Base-by-base conservation (phyloP, 2,329 filamentous ascomycete genomes). In the Exserohilum rostratum region DNA sequence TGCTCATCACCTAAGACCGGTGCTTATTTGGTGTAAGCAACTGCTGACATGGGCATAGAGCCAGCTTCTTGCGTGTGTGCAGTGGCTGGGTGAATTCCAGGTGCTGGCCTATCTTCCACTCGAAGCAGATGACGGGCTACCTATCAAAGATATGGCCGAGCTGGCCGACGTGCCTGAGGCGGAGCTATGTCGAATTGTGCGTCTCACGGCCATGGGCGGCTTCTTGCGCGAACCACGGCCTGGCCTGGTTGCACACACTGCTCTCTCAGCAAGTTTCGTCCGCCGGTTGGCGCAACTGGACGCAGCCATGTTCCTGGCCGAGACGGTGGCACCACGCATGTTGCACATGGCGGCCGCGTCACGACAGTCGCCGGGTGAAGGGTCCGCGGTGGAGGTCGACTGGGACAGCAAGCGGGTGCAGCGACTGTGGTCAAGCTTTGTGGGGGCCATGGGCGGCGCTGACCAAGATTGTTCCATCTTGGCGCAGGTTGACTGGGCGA, bases 121-220 rank as follows among this genome's bases (percentile, higher is more conserved):
- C 31, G 17, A 17, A 20, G 25, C 17, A 13, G 31, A 27, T 5
- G 5, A 33, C 3, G 30, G 30, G 30, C 70, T 78, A 11, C 56
- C 69, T 2, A 59, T 71, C 43, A 67, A 72, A 30, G 79, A 81
- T 43, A 56, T 81, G 0, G 77, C 79, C 7, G 74, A 78, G 17
- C 56, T 81, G 3, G 53, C 71, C 3, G 68, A 67, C 12, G 75
- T 79, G 0, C 73, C 78, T 11, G 75, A 76, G 46, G 40, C 34
- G 4, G 70, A 76, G 34, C 67, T 80, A 0, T 27, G 31, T 30
- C 75, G 76, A 7, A 57, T 78, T 9, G 54, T 79, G 2, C 54
- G 57, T 3, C 51, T 57, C 42, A 60, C 44, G 13, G 60, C 57
- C 5, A 51, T 50, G 5, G 48, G 45, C 17, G 57, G 57, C 13